phyloP scores from a whole-genome alignment of 306 rosid species.

The Delonix regia region DNA sequence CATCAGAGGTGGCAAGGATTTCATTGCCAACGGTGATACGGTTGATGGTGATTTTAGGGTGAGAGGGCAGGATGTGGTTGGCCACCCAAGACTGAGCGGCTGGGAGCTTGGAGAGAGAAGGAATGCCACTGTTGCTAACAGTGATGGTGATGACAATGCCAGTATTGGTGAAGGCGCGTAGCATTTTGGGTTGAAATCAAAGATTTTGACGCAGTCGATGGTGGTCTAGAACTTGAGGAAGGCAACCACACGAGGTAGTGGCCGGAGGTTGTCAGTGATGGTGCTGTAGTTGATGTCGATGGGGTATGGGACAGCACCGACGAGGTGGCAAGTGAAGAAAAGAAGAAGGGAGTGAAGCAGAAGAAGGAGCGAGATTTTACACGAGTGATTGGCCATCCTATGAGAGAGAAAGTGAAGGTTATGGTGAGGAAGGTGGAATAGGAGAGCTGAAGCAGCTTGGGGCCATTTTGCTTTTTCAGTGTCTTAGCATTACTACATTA shows the following conservation, averaged over 20 bases:
- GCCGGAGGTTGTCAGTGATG: slow-evolving; percentile 75
- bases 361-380: background rate
- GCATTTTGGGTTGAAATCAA: slow-evolving; percentile 67
- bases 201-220: slow-evolving; percentile 72
- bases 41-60: slow-evolving; percentile 56
- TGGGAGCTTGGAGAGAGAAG: slow-evolving; percentile 58
- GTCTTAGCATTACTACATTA: no score
- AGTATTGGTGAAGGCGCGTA: slow-evolving; percentile 68
- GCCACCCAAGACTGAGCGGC: slow-evolving; percentile 72
- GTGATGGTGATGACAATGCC: slow-evolving; percentile 67
- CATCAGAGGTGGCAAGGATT: slow-evolving; percentile 83
- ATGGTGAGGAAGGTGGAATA: no score
- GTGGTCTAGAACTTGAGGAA: slow-evolving; percentile 77
- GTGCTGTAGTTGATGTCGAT: slow-evolving; percentile 94
- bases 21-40: slow-evolving; percentile 85
- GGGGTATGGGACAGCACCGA: slow-evolving; percentile 27
- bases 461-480: no score
- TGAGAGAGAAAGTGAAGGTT: background rate
- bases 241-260: slow-evolving; percentile 59
- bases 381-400: slow-evolving; percentile 45
- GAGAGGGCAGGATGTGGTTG: slow-evolving; percentile 58
- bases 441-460: no score
- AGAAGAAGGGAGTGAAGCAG: background rate
- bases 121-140: slow-evolving; percentile 64
- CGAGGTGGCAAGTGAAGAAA: slow-evolving; percentile 23